Base-by-base conservation (phyloP, 2,329 filamentous ascomycete species). In the Calcarisporium arbuscula region DNA sequence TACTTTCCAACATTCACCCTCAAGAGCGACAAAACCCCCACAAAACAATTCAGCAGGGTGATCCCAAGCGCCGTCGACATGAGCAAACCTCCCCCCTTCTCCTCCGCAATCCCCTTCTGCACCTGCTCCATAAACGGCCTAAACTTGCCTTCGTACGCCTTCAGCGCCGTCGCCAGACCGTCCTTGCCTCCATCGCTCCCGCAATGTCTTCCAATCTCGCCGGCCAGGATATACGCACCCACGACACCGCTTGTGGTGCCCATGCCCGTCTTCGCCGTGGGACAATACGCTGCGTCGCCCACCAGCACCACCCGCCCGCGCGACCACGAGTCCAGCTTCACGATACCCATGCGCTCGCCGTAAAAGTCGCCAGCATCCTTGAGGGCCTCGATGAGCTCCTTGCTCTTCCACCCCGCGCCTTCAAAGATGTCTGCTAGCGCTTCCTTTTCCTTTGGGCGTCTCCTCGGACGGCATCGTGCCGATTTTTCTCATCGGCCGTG, bases 211-310 rank as follows among this genome's bases (percentile, higher is more conserved):
- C 36, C 33, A 9, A 70, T 52, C 31, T 67, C 66, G 2, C 70
- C 68, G 1, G 70, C 70, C 3, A 76, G 56, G 2, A 71, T 52
- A 42, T 75, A 75, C 1, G 65, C 71, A 2, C 62, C 62, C 0
- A 63, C 46, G 12, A 74, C 42, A 2, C 63, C 64, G 3, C 58
- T 43, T 2, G 57, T 61, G 2, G 67, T 70, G n/a, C 69, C 68
- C 55, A 65, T 62, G 0, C 71, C 70, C 0, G 63, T 65, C 4
- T 41, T 23, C 60, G 41, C 5, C 56, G 60, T 6, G 55, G 61
- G 2, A 60, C 66, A 43, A 26, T 60, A 65, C 0, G 52, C 69
- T 4, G 72, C 66, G 40, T 77, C 71, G 0, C 70, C 72, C 2
- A 74, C 39, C 4, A 72, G 55, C 1, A 58, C 58, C n/a, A 71